Evolutionary conservation across 192 early-diverging fungal genomes (phyloP).

Genomic region (Backusella psychrophila): DNA sequence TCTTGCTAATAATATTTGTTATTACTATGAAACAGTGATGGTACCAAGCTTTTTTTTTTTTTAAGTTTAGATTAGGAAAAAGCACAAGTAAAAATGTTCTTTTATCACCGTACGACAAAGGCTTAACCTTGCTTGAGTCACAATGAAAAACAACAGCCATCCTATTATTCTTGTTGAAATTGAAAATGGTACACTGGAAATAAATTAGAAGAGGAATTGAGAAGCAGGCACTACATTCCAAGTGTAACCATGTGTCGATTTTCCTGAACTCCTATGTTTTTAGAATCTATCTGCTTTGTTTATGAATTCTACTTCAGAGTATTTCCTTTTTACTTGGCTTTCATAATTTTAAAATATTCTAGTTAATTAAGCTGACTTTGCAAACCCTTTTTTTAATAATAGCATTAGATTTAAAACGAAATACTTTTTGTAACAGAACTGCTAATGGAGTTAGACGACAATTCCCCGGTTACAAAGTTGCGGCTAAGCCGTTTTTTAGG

Average conservation of each 20-base stretch:
- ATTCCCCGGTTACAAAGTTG: background rate
- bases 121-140: background rate
- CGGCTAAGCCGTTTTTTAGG: background rate
- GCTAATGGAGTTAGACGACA: background rate
- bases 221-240: background rate
- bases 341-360: too few relatives aligned
- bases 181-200: constrained; percentile 1
- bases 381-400: background rate
- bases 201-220: background rate
- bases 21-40: background rate
- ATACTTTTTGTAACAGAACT: background rate
- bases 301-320: background rate
- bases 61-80: background rate
- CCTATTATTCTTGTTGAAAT: background rate
- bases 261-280: background rate
- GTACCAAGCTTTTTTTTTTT: background rate
- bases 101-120: background rate
- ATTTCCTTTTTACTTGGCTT: background rate
- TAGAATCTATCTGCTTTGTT: background rate
- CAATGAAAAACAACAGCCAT: background rate
- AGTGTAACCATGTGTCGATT: background rate
- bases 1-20: background rate
- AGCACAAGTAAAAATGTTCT: background rate
- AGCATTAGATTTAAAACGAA: background rate
- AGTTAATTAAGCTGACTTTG: background rate